Base-by-base conservation (phyloP, 169 alveolate species). In the Toxoplasma gondii region DNA sequence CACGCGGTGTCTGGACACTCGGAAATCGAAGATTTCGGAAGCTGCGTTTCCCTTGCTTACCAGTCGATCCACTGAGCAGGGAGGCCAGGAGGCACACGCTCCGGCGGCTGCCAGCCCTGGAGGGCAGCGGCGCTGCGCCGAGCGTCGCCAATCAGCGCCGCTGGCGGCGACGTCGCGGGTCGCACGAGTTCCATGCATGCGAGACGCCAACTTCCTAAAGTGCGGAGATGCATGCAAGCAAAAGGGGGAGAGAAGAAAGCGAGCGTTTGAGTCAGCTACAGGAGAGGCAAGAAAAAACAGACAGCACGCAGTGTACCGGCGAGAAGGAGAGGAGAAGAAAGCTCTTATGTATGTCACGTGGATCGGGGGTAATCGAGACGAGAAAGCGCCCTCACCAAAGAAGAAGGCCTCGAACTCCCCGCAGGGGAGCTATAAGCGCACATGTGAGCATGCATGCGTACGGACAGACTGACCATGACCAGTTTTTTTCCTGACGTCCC, bases 61-160 rank as follows among this genome's bases (percentile, higher is more conserved):
- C 84, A 74, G 43, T 74, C 84, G 24, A 36, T 12, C 84, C 84
- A 74, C 84, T 74, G 84, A 41, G 43, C 27, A 16, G 84, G 84
- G 45, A n/a, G 19, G 27, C 49, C 39, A 17, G 84, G 27, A 16
- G 39, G 45, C 84, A 74, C 44, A 7, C 49, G 22, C 16, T 74
- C 84, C 10, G 84, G 84, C 41, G 84, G 84, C 44, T 74, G 84
- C 90, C 90, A 82, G 16, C 90, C 90, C 24, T 82, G 90, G 34
- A 82, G 41, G 64, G 34, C 53, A 1, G 90, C 90, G 9, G 84
- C 67, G 10, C 44, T 29, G 19, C 53, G 69, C 22, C 90, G 90
- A 29, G n/a, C 38, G 24, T 44, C 90, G n/a, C 22, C 90, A 24
- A 43, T 41, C 90, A 82, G 84, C 38, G 84, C 44, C 44, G 84